Base-by-base conservation (phyloP, 495 filamentous ascomycete genomes). In the Bombardia bombarda region DNA sequence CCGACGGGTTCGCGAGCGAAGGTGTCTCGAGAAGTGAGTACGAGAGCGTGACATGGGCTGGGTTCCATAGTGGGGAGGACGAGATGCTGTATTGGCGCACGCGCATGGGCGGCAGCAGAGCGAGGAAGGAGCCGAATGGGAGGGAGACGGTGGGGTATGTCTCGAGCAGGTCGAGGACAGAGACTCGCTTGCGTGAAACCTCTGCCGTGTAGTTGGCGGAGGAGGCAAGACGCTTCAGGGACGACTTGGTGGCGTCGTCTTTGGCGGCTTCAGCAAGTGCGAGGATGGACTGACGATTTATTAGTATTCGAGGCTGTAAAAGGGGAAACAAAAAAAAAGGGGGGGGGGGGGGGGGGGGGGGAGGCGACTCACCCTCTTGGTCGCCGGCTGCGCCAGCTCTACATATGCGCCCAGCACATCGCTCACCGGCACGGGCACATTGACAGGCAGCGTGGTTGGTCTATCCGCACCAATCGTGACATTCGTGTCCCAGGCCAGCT, bases 31-130 rank as follows among this genome's bases (percentile, higher is more conserved):
- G 69, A 13, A 87, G 68, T 5, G 67, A 67, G 69, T 81, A 86
- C 10, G 84, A 87, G 21, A 90, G 66, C 0, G 77, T 80, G 18
- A 75, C 78, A 47, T 69, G 66, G 3, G 60, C 63, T 0, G 79
- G 71, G 58, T 83, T 56, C 66, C 61, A 53, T 40, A 70, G 69
- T 0, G 84, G 84, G 0, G 84, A 87, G 0, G 84, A 87, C 13
- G 84, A 88, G 61, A 90, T 87, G 28, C 77, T 84, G 59, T 89
- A 90, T 56, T 86, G 82, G 10, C 86, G 76, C 13, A 82, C 72
- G 17, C 82, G 80, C 74, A 90, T 82, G 0, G 83, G 83, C 0
- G 81, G 81, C 0, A 87, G 74, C 64, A 86, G 78, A 16, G 72
- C 61, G 17, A 89, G 74, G 66, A 81, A 87, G 16, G 69, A 56